Evolutionary conservation across 441 rosid species (phyloP).

Genomic region (Macaranga tanarius): DNA sequence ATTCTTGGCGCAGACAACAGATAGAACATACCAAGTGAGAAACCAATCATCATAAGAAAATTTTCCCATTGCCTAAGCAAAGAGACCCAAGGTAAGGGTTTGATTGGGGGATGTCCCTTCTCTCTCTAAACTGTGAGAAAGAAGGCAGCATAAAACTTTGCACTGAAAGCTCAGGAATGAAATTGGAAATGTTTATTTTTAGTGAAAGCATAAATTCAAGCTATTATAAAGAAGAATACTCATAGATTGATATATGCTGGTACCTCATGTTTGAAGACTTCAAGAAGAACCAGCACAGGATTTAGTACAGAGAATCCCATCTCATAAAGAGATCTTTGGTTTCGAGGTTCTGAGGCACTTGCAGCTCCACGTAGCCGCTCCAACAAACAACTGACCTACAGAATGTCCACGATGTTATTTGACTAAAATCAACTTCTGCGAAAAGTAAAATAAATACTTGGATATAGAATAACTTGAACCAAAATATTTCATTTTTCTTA

Average conservation of each 20-base stretch:
- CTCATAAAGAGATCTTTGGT: conserved; percentile 85
- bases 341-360: conserved; percentile 90
- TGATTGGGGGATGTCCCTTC: background rate
- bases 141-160: conserved; percentile 6
- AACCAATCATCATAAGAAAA: background rate
- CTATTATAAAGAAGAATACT: conserved; percentile 13
- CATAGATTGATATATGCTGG: conserved; percentile 13
- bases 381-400: conserved; percentile 83
- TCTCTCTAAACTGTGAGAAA: background rate
- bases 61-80: background rate
- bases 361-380: conserved; percentile 98
- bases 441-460: conserved; percentile 13
- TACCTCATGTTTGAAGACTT: conserved; percentile 97
- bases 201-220: background rate
- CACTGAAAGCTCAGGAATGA: background rate
- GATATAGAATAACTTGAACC: conserved; percentile 2
- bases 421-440: conserved; percentile 20
- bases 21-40: background rate
- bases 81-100: too few species aligned
- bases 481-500: conserved; percentile 35
- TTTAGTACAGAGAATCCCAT: conserved; percentile 78
- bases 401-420: conserved; percentile 23
- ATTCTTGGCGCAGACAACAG: background rate
- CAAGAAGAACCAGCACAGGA: conserved; percentile 74
- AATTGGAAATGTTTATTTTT: background rate